phyloP scores from a whole-genome alignment of 306 rosid species.

The Trifolium repens region DNA sequence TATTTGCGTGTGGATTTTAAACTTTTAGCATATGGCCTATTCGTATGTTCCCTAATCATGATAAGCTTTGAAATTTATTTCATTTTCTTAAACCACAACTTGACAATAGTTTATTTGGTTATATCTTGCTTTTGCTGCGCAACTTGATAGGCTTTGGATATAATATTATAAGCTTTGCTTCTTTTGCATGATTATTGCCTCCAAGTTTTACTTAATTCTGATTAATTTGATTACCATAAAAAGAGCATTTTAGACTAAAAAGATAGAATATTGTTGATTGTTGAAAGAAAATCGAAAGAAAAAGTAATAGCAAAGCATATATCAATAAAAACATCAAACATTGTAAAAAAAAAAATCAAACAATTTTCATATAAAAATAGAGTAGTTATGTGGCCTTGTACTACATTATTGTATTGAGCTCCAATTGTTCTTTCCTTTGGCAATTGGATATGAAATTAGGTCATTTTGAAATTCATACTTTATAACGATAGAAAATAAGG shows the following conservation, averaged over 20 bases:
- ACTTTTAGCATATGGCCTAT: conserved; percentile 33
- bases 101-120: conserved; percentile 29
- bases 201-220: background rate
- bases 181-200: background rate
- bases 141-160: background rate
- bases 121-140: conserved; percentile 5
- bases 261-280: background rate
- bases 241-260: background rate
- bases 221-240: no score
- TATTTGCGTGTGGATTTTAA: conserved; percentile 37
- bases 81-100: conserved; percentile 33
- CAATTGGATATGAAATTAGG: no score
- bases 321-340: no score
- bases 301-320: no score
- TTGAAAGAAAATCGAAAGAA: no score
- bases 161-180: background rate
- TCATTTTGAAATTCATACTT: no score
- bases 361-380: no score
- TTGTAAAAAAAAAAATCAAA: no score
- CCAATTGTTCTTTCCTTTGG: no score
- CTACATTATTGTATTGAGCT: no score
- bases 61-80: conserved; percentile 21
- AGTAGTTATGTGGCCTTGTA: no score
- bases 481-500: no score
- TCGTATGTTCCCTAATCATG: conserved; percentile 22